Percentiles rank a stretch among this genome's conserved stretches.
Conservation (phyloP, 1,284 basidiomycete species). For the Sanghuangporus sanghuang region DNA sequence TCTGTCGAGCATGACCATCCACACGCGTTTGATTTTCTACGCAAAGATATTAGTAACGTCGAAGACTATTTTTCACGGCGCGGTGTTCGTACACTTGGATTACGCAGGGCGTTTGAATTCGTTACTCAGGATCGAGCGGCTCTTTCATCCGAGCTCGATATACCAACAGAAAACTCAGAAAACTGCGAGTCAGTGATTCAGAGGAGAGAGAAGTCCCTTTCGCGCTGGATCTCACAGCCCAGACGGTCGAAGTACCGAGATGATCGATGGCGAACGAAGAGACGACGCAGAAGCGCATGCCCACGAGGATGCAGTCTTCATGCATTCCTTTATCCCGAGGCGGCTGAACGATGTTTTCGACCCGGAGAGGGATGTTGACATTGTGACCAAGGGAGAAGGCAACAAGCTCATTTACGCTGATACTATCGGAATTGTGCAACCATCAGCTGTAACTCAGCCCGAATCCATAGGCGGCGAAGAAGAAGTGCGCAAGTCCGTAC, state of each 20-base stretch:
- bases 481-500: constrained; percentile 18
- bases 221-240: constrained; percentile 45
- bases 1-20: constrained; percentile 99
- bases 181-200: constrained; percentile 26
- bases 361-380: constrained; percentile 84
- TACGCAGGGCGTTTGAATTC: constrained; percentile 86
- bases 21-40: constrained; percentile 91
- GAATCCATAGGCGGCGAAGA: constrained; percentile 14
- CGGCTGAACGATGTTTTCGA: constrained; percentile 89
- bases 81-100: constrained; percentile 74
- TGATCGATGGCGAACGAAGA: constrained; percentile 16
- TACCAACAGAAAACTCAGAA: constrained; percentile 17
- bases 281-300: constrained; percentile 18
- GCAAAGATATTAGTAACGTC: constrained; percentile 88
- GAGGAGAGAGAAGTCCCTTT: constrained; percentile 38
- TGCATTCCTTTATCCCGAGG: constrained; percentile 89
- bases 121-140: constrained; percentile 47
- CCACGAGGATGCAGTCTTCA: constrained; percentile 87
- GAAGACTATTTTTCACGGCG: constrained; percentile 87
- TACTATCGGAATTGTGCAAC: constrained; percentile 71
- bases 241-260: constrained; percentile 25
- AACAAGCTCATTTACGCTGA: constrained; percentile 79
- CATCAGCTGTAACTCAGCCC: constrained; percentile 19
- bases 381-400: constrained; percentile 65
- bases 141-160: constrained; percentile 2